phyloP scores from a whole-genome alignment of 169 alveolate species.

The Pseudocohnilembus persalinus region DNA sequence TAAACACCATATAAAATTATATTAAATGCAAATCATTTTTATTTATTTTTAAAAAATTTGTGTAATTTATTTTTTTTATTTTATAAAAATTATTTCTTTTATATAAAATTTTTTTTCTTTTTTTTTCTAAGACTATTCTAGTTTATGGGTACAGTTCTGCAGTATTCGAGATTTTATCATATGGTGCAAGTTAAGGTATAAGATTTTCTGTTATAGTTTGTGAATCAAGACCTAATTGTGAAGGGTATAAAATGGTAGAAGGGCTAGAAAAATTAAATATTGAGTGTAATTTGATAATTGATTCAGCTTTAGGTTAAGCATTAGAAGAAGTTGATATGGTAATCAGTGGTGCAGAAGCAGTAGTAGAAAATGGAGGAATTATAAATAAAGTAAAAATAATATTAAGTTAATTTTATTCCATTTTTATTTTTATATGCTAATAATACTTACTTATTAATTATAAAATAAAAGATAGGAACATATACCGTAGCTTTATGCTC shows the following conservation, averaged over 20 bases:
- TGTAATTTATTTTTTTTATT: neutral
- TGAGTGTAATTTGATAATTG: conserved; percentile 62
- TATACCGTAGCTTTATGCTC: conserved; percentile 74
- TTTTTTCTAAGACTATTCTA: conserved; percentile 47
- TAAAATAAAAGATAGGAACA: conserved; percentile 59
- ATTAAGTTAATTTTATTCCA: neutral
- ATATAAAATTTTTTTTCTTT: too few species aligned
- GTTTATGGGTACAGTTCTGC: conserved; percentile 71
- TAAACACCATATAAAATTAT: too few species aligned
- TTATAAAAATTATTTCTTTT: conserved; percentile 1
- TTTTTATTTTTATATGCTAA: too few species aligned
- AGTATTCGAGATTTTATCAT: conserved; percentile 54
- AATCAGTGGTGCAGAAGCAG: conserved; percentile 83
- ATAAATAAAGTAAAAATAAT: conserved; percentile 62
- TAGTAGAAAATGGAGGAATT: conserved; percentile 89
- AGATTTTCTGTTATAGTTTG: conserved; percentile 61
- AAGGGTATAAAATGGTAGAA: conserved; percentile 56
- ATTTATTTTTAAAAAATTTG: too few species aligned
- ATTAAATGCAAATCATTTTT: too few species aligned
- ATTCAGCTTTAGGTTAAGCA: conserved; percentile 70
- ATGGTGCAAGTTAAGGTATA: conserved; percentile 65
- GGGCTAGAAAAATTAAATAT: conserved; percentile 52
- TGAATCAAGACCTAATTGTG: conserved; percentile 65
- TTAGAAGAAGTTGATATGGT: conserved; percentile 75
- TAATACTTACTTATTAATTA: too few species aligned